Base-by-base conservation (phyloP, 495 filamentous ascomycete species). In the Penicillium tannophilum region DNA sequence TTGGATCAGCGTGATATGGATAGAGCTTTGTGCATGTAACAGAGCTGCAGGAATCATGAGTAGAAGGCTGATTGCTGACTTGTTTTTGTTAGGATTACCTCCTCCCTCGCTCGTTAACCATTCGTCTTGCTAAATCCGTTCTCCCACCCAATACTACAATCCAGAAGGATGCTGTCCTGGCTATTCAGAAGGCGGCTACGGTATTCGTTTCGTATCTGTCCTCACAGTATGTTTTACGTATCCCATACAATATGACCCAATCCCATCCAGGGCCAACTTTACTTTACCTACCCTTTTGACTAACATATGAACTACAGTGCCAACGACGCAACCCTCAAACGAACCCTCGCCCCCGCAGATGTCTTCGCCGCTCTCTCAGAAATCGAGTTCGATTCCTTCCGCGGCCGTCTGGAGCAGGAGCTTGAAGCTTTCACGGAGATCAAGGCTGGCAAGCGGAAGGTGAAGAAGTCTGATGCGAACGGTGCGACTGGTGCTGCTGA, bases 101-200 rank as follows among this genome's bases (percentile, higher is more conserved):
- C 41, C 87, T 98, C 19, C 94, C 94, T 2, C 93, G 92, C 69
- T 92, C 92, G n/a, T 90, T 97, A 71, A 91, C 96, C 42, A 89
- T 90, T 47, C 86, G 94, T 23, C 85, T 98, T 6, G 94, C 93
- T 3, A 98, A 98, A 80, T 89, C 91, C 56, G 92, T 96, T n/a
- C 82, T 98, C n/a, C 94, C 94, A 0, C 84, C 93, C 6, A 96
- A 97, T 68, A 97, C 94, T 1, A 89, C 91, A 60, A 90, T 98
- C 52, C 91, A 96, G 64, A 96, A 92, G 60, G 93, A 97, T 73
- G 94, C 94, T 4, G 83, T 97, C 39, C 68, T 94, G 28, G 94
- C 95, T 0, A 86, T 98, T 71, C 90, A 89, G 60, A 97, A 98
- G 78, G 89, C 90, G 55, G 92, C 93, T 4, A 96, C 92, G 2